Evolutionary conservation across 441 rosid species (phyloP).

Genomic region (Breynia disticha): DNA sequence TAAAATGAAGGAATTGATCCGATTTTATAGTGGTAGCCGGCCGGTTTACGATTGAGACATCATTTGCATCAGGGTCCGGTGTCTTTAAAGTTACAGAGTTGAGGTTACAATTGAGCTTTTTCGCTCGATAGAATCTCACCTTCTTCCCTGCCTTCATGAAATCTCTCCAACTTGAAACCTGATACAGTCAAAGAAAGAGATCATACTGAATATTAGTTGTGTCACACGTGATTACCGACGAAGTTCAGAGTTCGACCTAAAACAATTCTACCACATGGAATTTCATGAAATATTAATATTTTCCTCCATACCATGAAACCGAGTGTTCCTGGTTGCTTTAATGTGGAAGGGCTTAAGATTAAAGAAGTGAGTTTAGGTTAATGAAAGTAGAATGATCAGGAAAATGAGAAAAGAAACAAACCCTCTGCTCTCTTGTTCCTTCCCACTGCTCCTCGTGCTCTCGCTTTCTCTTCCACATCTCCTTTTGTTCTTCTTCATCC

Average conservation of each 20-base stretch:
- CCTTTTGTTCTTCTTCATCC: slow-evolving; percentile 92
- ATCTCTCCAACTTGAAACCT: slow-evolving; percentile 99
- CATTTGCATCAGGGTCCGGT: no score
- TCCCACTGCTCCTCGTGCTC: slow-evolving; percentile 99
- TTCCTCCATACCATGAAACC: no score
- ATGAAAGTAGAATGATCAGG: neutral
- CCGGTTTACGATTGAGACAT: no score
- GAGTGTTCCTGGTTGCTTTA: no score
- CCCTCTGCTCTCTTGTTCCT: slow-evolving; percentile 93
- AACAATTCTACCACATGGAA: no score
- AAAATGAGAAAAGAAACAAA: slow-evolving; percentile 19
- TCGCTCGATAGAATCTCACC: slow-evolving; percentile 19
- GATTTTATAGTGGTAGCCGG: no score
- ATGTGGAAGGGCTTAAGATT: no score
- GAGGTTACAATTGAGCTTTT: neutral
- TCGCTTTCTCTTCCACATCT: slow-evolving; percentile 91
- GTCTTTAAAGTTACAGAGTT: no score
- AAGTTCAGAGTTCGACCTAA: no score
- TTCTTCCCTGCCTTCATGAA: slow-evolving; percentile 85
- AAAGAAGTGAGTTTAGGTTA: neutral
- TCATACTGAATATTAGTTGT: neutral
- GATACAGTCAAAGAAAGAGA: slow-evolving; percentile 6
- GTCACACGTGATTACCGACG: no score
- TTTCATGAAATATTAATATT: no score
- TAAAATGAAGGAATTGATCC: no score